Evolutionary conservation across 345 rosid species (phyloP).

Genomic region (Lagerstroemia speciosa): DNA sequence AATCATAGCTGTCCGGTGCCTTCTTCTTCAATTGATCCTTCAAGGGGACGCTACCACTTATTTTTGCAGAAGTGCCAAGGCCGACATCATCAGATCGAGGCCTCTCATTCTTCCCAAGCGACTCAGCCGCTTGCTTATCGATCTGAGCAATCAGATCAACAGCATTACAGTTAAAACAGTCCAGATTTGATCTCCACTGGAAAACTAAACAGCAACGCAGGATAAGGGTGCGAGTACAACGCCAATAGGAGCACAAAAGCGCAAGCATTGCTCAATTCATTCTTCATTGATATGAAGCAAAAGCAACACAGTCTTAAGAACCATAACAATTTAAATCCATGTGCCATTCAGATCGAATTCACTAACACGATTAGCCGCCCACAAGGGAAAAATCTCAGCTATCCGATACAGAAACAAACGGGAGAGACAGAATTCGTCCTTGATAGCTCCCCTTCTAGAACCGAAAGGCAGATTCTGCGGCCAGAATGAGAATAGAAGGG

Average conservation of each 20-base stretch:
- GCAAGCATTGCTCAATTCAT: not conserved
- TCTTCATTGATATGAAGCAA: not conserved
- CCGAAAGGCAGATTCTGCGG: not conserved
- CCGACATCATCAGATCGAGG: conserved; percentile 40
- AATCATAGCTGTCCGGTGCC: conserved; percentile 26
- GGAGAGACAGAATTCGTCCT: not conserved
- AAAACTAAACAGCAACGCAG: not conserved
- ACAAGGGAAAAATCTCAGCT: too few relatives aligned
- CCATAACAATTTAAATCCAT: not conserved
- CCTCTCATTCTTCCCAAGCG: conserved; percentile 66
- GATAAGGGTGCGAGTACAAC: not conserved
- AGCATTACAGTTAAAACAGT: conserved; percentile 3
- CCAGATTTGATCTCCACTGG: not conserved
- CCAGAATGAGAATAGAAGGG: not conserved
- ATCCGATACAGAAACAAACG: not conserved
- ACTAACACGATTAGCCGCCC: not conserved
- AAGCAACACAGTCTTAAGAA: not conserved
- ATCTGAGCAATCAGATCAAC: conserved; percentile 41
- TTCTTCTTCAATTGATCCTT: conserved; percentile 70
- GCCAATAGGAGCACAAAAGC: not conserved
- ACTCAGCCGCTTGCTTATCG: conserved; percentile 93
- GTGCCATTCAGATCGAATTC: not conserved
- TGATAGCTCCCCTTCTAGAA: not conserved
- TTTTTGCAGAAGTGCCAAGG: conserved; percentile 34
- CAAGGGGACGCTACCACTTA: conserved; percentile 49